Evolutionary conservation across 2,329 filamentous ascomycete species (phyloP).

Genomic region (Thielaviopsis musarum): DNA sequence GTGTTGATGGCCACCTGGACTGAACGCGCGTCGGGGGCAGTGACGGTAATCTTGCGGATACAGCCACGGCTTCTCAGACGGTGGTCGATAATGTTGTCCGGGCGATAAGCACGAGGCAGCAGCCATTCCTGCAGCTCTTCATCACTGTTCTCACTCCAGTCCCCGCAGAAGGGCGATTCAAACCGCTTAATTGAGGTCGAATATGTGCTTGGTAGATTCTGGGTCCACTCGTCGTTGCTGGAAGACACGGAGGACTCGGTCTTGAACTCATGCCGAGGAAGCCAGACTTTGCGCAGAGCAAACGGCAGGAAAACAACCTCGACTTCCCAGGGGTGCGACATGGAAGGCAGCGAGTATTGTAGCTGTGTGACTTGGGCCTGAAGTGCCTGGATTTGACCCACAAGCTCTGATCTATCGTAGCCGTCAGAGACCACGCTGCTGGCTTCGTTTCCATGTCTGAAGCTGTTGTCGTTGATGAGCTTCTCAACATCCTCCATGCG

Average conservation of each 20-base stretch:
- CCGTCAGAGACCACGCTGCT: slow-evolving; percentile 28
- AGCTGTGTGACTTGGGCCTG: slow-evolving; percentile 36
- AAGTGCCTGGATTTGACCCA: slow-evolving; percentile 32
- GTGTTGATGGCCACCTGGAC: slow-evolving; percentile 45
- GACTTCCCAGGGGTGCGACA: slow-evolving; percentile 49
- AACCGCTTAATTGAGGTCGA: slow-evolving; percentile 28
- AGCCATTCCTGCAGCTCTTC: slow-evolving; percentile 42
- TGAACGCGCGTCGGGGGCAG: slow-evolving; percentile 47
- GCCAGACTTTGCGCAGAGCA: slow-evolving; percentile 38
- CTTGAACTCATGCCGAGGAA: slow-evolving; percentile 31
- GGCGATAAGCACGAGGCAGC: slow-evolving; percentile 49
- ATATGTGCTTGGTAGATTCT: slow-evolving; percentile 27
- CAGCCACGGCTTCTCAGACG: slow-evolving; percentile 61
- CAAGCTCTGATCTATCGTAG: slow-evolving; percentile 28
- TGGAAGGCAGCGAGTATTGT: slow-evolving; percentile 37
- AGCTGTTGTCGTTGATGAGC: slow-evolving; percentile 24
- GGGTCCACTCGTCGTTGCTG: slow-evolving; percentile 36
- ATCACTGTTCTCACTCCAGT: slow-evolving; percentile 27
- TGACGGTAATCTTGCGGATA: slow-evolving; percentile 45
- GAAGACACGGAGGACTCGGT: slow-evolving; percentile 18
- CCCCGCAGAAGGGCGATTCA: slow-evolving; percentile 29
- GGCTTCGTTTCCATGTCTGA: slow-evolving; percentile 27
- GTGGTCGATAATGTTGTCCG: slow-evolving; percentile 45
- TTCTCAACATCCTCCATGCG: slow-evolving; percentile 41
- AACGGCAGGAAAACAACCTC: slow-evolving; percentile 66